phyloP scores from a whole-genome alignment of 805 yeast species.

The Candida quercuum region DNA sequence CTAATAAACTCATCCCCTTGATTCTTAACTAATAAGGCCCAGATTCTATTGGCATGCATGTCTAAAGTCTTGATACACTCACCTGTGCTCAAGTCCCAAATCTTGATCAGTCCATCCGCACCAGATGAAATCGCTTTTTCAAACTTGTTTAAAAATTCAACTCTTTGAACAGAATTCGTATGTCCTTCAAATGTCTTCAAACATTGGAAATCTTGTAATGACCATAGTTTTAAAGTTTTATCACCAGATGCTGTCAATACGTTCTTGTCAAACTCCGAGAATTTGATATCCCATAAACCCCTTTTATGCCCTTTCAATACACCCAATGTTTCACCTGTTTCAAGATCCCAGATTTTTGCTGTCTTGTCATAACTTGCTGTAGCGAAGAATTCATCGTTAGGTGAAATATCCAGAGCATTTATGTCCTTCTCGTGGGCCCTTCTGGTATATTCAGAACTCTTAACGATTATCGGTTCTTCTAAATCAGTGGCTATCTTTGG shows the following conservation, averaged over 20 bases:
- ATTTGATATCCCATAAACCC: slow-evolving; percentile 89
- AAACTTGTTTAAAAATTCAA: slow-evolving; percentile 59
- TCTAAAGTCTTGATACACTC: slow-evolving; percentile 84
- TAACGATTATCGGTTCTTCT: slow-evolving; percentile 32
- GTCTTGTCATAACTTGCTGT: slow-evolving; percentile 93
- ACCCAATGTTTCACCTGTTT: slow-evolving; percentile 83
- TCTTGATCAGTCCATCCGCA: slow-evolving; percentile 89
- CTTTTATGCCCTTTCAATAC: slow-evolving; percentile 86
- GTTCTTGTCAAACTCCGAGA: slow-evolving; percentile 73
- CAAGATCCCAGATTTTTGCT: slow-evolving; percentile 83
- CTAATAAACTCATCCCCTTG: slow-evolving; percentile 69
- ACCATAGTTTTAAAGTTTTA: slow-evolving; percentile 87
- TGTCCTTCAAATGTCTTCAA: slow-evolving; percentile 88
- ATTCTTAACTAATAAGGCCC: slow-evolving; percentile 72
- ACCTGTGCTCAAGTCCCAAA: slow-evolving; percentile 78
- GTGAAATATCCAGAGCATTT: slow-evolving; percentile 84
- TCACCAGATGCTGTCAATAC: slow-evolving; percentile 89
- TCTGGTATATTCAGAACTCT: slow-evolving; percentile 78
- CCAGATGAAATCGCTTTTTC: slow-evolving; percentile 70
- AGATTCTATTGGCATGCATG: slow-evolving; percentile 90
- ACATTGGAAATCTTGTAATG: slow-evolving; percentile 70
- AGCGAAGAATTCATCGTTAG: slow-evolving; percentile 82
- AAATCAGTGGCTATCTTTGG: slow-evolving; percentile 56
- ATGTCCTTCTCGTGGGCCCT: slow-evolving; percentile 97
- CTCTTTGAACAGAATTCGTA: slow-evolving; percentile 85